Percentiles rank a stretch among this genome's conserved stretches.
Evolutionary conservation across 2,329 filamentous ascomycete species (phyloP).

Genomic region (Pseudogymnoascus sp.): DNA sequence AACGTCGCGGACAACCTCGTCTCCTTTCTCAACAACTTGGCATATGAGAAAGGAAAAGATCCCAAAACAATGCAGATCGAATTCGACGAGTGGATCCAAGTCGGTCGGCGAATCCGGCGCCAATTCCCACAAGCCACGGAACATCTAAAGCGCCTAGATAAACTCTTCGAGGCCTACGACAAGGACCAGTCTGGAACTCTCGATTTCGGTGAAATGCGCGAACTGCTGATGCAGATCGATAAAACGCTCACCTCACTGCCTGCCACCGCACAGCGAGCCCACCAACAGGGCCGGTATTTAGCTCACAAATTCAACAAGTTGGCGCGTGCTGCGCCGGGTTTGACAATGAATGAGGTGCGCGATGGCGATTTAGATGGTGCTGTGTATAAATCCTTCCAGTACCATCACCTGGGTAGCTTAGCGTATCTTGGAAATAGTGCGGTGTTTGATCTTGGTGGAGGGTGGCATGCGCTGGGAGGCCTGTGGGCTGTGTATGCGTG

Average conservation of each 20-base stretch:
- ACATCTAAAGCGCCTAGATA: slow-evolving; percentile 83
- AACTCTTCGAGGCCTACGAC: slow-evolving; percentile 86
- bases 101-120: slow-evolving; percentile 76
- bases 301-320: slow-evolving; percentile 92
- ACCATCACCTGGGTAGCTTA: slow-evolving; percentile 81
- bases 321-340: slow-evolving; percentile 65
- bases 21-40: slow-evolving; percentile 78
- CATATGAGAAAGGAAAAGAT: slow-evolving; percentile 87
- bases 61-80: slow-evolving; percentile 80
- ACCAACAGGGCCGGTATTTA: slow-evolving; percentile 92
- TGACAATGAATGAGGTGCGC: slow-evolving; percentile 71
- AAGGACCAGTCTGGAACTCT: slow-evolving; percentile 87
- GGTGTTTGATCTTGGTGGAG: slow-evolving; percentile 80
- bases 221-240: slow-evolving; percentile 88
- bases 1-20: slow-evolving; percentile 90
- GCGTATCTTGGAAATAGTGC: slow-evolving; percentile 96
- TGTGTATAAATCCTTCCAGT: slow-evolving; percentile 91
- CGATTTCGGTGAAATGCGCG: slow-evolving; percentile 84
- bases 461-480: slow-evolving; percentile 72
- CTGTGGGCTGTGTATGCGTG: slow-evolving; percentile 92
- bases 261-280: slow-evolving; percentile 89
- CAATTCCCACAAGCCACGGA: slow-evolving; percentile 85
- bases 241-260: slow-evolving; percentile 88
- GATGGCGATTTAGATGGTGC: slow-evolving; percentile 89
- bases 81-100: slow-evolving; percentile 80